phyloP scores from a whole-genome alignment of 805 yeast genomes.

The Candida loeiensis region DNA sequence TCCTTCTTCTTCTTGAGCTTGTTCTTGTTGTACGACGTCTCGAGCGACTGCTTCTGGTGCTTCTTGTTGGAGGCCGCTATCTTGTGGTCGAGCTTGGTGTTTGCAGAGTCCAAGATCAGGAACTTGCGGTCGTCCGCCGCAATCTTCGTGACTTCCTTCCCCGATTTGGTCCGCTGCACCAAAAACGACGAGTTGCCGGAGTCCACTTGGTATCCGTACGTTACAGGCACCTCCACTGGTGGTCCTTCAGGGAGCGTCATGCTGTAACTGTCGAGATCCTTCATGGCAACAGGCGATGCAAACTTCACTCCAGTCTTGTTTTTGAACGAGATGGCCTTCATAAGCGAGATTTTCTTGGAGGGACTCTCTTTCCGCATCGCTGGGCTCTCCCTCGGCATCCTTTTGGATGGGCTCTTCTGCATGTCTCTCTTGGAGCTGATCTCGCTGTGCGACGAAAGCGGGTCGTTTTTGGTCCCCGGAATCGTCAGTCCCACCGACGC shows the following conservation, averaged over 20 bases:
- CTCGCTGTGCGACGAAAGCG: too few relatives aligned
- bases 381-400: too few relatives aligned
- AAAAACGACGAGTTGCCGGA: background rate
- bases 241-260: constrained; percentile 2
- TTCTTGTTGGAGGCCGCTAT: background rate
- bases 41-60: constrained; percentile 6
- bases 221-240: background rate
- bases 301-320: constrained; percentile 2
- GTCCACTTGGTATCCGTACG: constrained; percentile 5
- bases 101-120: constrained; percentile 5
- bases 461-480: too few relatives aligned
- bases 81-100: constrained; percentile 3
- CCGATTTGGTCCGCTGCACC: background rate
- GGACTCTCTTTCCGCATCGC: too few relatives aligned
- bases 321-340: constrained; percentile 5
- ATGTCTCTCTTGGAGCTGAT: too few relatives aligned
- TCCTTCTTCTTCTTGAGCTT: constrained; percentile 4
- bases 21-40: constrained; percentile 5
- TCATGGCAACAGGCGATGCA: background rate
- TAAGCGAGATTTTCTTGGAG: background rate
- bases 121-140: constrained; percentile 3
- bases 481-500: too few relatives aligned
- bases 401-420: too few relatives aligned
- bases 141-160: constrained; percentile 1
- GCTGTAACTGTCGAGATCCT: constrained; percentile 4